Conservation (phyloP, 495 filamentous ascomycete genomes). For the Penicillium soppii region DNA sequence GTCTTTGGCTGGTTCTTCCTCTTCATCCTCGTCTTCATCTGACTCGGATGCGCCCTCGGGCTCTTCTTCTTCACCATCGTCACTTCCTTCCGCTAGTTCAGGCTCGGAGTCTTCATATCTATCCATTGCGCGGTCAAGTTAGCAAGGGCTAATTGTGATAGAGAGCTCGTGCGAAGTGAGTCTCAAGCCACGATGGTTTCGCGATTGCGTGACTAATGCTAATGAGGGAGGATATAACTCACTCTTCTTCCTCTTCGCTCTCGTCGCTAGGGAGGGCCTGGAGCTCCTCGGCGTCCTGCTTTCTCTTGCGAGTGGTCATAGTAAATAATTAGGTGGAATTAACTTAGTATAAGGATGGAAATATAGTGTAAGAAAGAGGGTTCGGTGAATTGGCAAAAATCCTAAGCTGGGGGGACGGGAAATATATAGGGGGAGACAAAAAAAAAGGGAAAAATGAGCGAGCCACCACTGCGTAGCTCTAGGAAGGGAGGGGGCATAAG, state of each 20-base stretch:
- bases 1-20: conserved; percentile 22
- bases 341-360: neutral
- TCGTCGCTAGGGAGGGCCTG: conserved; percentile 61
- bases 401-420: conserved; percentile 3
- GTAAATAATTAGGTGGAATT: conserved; percentile 9
- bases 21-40: conserved; percentile 19
- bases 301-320: conserved; percentile 67
- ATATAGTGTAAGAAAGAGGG: conserved; percentile 3
- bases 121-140: conserved; percentile 10
- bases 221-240: conserved; percentile 31
- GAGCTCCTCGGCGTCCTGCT: conserved; percentile 61
- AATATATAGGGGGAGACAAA: conserved; percentile 8
- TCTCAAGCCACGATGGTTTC: conserved; percentile 2
- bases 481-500: conserved; percentile 22
- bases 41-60: conserved; percentile 24
- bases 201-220: conserved; percentile 2
- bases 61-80: conserved; percentile 39
- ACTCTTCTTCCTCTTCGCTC: conserved; percentile 66
- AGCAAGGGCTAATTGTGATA: conserved; percentile 1
- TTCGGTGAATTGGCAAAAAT: neutral
- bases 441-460: conserved; percentile 15
- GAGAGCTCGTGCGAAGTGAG: neutral
- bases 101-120: conserved; percentile 52
- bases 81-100: conserved; percentile 40
- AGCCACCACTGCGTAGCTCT: conserved; percentile 6